Percentiles rank a stretch among this genome's conserved stretches.
Conservation (phyloP, 495 filamentous ascomycete genomes). For the Lichenothelia convexa region DNA sequence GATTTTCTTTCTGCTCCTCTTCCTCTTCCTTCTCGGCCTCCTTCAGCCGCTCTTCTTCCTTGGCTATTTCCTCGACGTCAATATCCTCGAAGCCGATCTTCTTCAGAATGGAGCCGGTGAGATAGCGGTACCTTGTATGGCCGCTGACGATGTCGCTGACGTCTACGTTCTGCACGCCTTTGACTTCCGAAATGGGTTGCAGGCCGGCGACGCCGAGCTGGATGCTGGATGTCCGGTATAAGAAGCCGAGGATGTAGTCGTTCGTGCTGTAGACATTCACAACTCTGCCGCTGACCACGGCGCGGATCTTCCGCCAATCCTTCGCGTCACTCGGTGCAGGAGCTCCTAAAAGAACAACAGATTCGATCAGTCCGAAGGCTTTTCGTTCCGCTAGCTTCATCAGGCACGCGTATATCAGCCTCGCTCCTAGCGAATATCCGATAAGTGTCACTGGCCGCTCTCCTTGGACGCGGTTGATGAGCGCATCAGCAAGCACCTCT, state of each 20-base stretch:
- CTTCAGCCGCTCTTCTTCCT: constrained; percentile 36
- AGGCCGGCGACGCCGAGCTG: constrained; percentile 64
- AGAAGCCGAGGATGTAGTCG: constrained; percentile 57
- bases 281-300: constrained; percentile 52
- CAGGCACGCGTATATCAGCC: constrained; percentile 72
- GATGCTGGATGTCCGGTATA: constrained; percentile 59
- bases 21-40: constrained; percentile 41
- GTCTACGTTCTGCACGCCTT: constrained; percentile 58
- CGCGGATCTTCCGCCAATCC: constrained; percentile 51
- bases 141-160: constrained; percentile 54
- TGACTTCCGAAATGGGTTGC: constrained; percentile 42
- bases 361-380: constrained; percentile 76
- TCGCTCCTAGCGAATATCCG: constrained; percentile 81
- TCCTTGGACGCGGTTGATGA: constrained; percentile 76
- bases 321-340: constrained; percentile 49
- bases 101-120: constrained; percentile 49
- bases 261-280: constrained; percentile 65
- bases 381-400: constrained; percentile 53
- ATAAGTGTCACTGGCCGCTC: constrained; percentile 75
- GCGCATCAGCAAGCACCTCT: constrained; percentile 62
- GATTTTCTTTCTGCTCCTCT: constrained; percentile 27
- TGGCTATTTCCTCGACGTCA: constrained; percentile 33
- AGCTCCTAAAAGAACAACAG: constrained; percentile 64
- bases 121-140: constrained; percentile 50
- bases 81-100: constrained; percentile 52